A percentile compares a stretch with the other conserved stretches of the same genome.
phyloP scores from a whole-genome alignment of 2,329 filamentous ascomycete genomes.

The Arachnomyces sp. region DNA sequence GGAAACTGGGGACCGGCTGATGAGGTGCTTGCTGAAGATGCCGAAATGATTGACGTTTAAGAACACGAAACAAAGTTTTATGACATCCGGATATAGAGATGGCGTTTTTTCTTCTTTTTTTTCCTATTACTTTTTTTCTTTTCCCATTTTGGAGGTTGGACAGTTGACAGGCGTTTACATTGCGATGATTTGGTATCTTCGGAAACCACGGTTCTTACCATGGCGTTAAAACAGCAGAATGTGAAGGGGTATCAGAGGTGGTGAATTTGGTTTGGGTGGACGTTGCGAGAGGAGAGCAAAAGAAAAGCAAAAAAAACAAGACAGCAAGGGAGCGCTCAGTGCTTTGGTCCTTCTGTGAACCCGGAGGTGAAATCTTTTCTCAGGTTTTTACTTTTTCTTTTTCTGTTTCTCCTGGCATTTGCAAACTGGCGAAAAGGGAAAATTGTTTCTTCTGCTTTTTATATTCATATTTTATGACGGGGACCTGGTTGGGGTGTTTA shows the following conservation, averaged over 20 bases:
- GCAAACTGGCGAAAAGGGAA: too few relatives aligned
- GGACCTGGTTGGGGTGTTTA: slow-evolving; percentile 1
- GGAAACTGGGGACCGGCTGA: slow-evolving; percentile 86
- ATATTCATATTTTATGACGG: too few relatives aligned
- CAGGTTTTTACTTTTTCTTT: neutral
- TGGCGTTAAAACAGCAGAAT: neutral
- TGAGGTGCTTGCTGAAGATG: slow-evolving; percentile 50
- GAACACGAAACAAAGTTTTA: slow-evolving; percentile 16
- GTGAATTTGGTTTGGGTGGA: too few relatives aligned
- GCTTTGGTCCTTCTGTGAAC: neutral
- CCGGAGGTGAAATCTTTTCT: neutral
- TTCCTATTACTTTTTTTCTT: slow-evolving; percentile 11
- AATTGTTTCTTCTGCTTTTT: too few relatives aligned
- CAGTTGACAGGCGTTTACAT: neutral
- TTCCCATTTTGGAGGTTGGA: neutral
- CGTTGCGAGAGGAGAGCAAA: too few relatives aligned
- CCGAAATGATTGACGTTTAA: slow-evolving; percentile 58
- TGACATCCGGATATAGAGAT: slow-evolving; percentile 25
- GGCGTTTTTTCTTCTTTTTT: slow-evolving; percentile 22
- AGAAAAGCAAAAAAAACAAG: too few relatives aligned
- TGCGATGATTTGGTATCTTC: neutral
- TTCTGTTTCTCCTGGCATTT: neutral
- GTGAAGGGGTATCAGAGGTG: too few relatives aligned
- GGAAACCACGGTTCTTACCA: neutral
- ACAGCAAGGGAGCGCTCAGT: too few relatives aligned